Evolutionary conservation across 164 flowering plant species (phyloP), one percentile per base, ranked within the genome.

Genomic region (Piper betle): DNA sequence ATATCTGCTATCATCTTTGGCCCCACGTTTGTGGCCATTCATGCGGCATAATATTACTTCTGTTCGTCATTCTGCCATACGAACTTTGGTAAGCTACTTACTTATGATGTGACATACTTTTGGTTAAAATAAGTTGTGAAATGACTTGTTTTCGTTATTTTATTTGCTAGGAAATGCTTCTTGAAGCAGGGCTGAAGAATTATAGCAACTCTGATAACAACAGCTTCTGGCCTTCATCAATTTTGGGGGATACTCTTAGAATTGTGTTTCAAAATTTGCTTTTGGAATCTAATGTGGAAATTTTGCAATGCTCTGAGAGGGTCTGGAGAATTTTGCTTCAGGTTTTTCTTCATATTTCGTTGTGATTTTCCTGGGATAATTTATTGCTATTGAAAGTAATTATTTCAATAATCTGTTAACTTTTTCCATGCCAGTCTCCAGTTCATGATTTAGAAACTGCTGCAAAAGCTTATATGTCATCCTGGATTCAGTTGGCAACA

Each of bases 11-110:
- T 80, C 96, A 33, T 77, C 86, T 37, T 66, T 94, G 71, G 97
- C 99, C 33, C 99, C 99, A 50, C 76, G 99, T 40, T 74, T 94
- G 52, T 94, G 99, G 99, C 99, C 97, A 33, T 94, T 94, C 69
- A 94, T 90, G 97, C 82, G 99, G 70, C 99, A 94, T 69, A 88
- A 79, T 66, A 94, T 94, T 46, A 79, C 88, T 65, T 88, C 96
- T n/a, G 99, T 92, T 58, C 89, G 96, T 25, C 73, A 74, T 77
- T 80, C 98, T 37, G 96, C 98, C 61, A 89, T 92, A 57, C 83
- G 87, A 57, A 92, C 98, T 70, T 68, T 92, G 91, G 98, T 92
- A 84, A 69, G 37, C 6, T 69, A n/a, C 42, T 57, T 12, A 39
- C 33, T 6, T 42, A 39, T 9, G 6, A 37, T 61, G 50, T 46